These are phyloP conservation scores for Fusarium drepaniforme DNA, from an alignment of 2,329 filamentous ascomycete species.

Conservation along the genomic window DNA sequence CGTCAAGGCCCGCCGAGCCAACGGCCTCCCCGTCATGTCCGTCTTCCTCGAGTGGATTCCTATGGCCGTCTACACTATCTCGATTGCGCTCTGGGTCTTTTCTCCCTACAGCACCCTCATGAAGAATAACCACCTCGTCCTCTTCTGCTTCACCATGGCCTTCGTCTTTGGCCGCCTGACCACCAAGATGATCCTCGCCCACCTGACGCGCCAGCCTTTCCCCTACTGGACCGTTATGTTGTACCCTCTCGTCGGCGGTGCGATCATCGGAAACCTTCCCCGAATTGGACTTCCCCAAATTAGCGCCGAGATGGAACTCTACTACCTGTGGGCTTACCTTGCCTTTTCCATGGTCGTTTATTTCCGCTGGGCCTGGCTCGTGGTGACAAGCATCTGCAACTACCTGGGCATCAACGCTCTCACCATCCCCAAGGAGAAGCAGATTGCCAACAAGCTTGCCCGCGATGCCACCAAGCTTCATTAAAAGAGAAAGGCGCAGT, in stretches of 20 bases:
- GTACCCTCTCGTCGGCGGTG: slow-evolving; percentile 86
- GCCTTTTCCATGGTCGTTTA: slow-evolving; percentile 87
- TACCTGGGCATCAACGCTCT: slow-evolving; percentile 95
- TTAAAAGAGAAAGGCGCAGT: slow-evolving; percentile 27
- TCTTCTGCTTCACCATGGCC: slow-evolving; percentile 95
- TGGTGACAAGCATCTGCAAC: slow-evolving; percentile 90
- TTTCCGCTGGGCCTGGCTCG: slow-evolving; percentile 91
- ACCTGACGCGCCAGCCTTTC: slow-evolving; percentile 93
- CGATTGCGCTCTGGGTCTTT: slow-evolving; percentile 86
- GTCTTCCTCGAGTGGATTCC: slow-evolving; percentile 96
- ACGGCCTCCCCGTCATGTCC: slow-evolving; percentile 80
- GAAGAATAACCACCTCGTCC: slow-evolving; percentile 85
- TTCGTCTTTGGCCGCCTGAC: slow-evolving; percentile 98
- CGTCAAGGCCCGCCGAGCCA: slow-evolving; percentile 76
- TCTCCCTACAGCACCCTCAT: slow-evolving; percentile 88
- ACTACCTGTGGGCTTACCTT: slow-evolving; percentile 88
- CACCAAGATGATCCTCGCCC: slow-evolving; percentile 98
- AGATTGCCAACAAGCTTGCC: slow-evolving; percentile 65
- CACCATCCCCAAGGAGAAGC: slow-evolving; percentile 80
- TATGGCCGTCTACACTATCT: slow-evolving; percentile 83
- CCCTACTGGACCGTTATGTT: slow-evolving; percentile 97
- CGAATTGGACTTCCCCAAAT: slow-evolving; percentile 77
- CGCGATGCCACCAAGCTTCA: slow-evolving; percentile 52
- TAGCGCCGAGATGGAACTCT: slow-evolving; percentile 75
- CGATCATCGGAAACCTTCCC: slow-evolving; percentile 85